Evolutionary conservation across 2,329 filamentous ascomycete genomes (phyloP).

Genomic region (Pseudogymnoascus sp.): DNA sequence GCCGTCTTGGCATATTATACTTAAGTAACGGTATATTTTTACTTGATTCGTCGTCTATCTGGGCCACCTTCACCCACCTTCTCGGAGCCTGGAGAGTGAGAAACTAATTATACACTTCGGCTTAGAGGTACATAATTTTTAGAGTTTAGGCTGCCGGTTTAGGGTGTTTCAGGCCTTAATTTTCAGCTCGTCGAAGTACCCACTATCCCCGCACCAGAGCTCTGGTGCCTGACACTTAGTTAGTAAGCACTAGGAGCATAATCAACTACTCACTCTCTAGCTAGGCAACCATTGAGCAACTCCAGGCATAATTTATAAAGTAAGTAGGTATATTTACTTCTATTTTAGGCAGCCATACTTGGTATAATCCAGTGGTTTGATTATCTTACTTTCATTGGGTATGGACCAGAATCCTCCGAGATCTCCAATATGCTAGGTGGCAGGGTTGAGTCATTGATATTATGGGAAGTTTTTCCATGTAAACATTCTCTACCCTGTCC

Average conservation of each 20-base stretch:
- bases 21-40: too few species aligned
- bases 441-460: neutral
- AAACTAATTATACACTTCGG: too few species aligned
- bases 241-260: conserved; percentile 10
- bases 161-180: too few species aligned
- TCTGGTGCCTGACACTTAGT: neutral
- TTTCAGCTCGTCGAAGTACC: too few species aligned
- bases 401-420: neutral
- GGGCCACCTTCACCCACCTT: too few species aligned
- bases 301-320: neutral
- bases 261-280: neutral
- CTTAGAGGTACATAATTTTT: too few species aligned
- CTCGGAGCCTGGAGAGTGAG: too few species aligned
- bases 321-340: neutral
- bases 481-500: neutral
- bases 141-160: too few species aligned
- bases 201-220: too few species aligned
- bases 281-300: conserved; percentile 11
- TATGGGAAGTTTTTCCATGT: neutral
- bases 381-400: neutral
- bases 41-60: too few species aligned
- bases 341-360: neutral
- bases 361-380: neutral
- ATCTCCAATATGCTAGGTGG: neutral
- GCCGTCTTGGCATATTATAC: too few species aligned